Conservation (phyloP, 352 stramenopile species). For the Phytophthora syringae region DNA sequence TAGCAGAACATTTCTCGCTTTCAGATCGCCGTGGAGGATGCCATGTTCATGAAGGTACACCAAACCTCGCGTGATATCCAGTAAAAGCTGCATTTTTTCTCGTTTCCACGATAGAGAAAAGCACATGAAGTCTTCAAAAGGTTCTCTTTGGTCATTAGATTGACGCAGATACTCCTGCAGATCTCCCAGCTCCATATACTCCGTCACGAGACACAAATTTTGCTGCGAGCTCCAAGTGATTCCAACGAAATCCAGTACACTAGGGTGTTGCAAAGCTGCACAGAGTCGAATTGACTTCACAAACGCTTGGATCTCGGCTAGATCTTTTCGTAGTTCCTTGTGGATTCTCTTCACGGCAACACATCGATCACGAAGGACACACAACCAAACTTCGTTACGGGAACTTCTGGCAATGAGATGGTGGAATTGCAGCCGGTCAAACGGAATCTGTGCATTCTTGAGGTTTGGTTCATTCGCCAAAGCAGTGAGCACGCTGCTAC, state of each 20-base stretch:
- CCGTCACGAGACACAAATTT: slow-evolving; percentile 53
- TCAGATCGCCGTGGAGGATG: slow-evolving; percentile 63
- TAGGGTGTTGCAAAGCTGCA: slow-evolving; percentile 42
- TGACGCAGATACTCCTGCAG: slow-evolving; percentile 42
- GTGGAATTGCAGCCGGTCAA: slow-evolving; percentile 45
- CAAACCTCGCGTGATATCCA: slow-evolving; percentile 54
- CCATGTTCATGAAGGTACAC: slow-evolving; percentile 52
- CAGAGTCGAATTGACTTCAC: slow-evolving; percentile 41
- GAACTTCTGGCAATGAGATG: slow-evolving; percentile 34
- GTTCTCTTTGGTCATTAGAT: slow-evolving; percentile 5
- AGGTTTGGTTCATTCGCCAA: slow-evolving; percentile 34
- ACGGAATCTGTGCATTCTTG: slow-evolving; percentile 34
- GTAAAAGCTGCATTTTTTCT: slow-evolving; percentile 50
- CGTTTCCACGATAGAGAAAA: slow-evolving; percentile 47
- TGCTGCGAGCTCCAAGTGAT: slow-evolving; percentile 47
- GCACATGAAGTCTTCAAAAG: slow-evolving; percentile 22
- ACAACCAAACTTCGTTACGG: slow-evolving; percentile 46
- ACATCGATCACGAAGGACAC: slow-evolving; percentile 29
- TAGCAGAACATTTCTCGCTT: slow-evolving; percentile 57
- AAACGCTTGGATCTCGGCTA: slow-evolving; percentile 39
- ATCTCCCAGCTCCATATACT: slow-evolving; percentile 52
- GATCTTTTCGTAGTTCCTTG: slow-evolving; percentile 22
- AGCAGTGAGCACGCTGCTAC: slow-evolving; percentile 21
- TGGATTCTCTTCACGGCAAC: slow-evolving; percentile 53
- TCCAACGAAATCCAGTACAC: slow-evolving; percentile 51